phyloP scores from a whole-genome alignment of 2,329 filamentous ascomycete species.

The Hypoxylon sp. region DNA sequence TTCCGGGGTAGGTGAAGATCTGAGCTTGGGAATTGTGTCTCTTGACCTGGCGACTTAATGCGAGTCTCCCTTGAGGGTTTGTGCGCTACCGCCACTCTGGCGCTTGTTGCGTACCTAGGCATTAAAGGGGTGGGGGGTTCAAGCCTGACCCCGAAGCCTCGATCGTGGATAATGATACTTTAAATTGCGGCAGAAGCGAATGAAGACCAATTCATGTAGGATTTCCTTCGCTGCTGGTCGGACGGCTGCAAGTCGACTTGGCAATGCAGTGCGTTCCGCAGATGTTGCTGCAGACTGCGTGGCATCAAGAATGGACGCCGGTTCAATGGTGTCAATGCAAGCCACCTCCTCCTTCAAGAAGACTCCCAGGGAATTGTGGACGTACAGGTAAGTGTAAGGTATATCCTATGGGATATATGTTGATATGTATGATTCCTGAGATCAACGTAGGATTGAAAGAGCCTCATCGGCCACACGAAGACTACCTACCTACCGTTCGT shows the following conservation, averaged over 20 bases:
- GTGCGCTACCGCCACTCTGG: conserved; percentile 10
- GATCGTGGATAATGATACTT: neutral
- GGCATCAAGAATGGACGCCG: conserved; percentile 33
- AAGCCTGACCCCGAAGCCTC: conserved; percentile 7
- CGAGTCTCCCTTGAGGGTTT: conserved; percentile 4
- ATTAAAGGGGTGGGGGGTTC: neutral
- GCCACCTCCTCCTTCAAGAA: conserved; percentile 27
- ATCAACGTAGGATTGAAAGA: conserved; percentile 37
- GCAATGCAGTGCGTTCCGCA: conserved; percentile 38
- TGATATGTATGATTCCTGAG: conserved; percentile 21
- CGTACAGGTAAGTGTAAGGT: conserved; percentile 1
- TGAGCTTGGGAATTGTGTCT: conserved; percentile 1
- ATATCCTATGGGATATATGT: neutral
- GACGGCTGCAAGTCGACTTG: conserved; percentile 36
- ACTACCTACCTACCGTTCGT: neutral
- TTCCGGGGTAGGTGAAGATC: conserved; percentile 23
- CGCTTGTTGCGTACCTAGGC: conserved; percentile 9
- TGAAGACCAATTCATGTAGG: conserved; percentile 14
- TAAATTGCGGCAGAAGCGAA: conserved; percentile 2
- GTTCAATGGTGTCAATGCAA: conserved; percentile 36
- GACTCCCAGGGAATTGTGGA: conserved; percentile 15
- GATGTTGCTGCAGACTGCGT: conserved; percentile 41
- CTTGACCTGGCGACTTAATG: conserved; percentile 7
- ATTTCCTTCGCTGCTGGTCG: conserved; percentile 33
- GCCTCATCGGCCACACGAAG: conserved; percentile 34